Conservation (phyloP, 208 protist genomes). For the Wallacemonas sp. region DNA sequence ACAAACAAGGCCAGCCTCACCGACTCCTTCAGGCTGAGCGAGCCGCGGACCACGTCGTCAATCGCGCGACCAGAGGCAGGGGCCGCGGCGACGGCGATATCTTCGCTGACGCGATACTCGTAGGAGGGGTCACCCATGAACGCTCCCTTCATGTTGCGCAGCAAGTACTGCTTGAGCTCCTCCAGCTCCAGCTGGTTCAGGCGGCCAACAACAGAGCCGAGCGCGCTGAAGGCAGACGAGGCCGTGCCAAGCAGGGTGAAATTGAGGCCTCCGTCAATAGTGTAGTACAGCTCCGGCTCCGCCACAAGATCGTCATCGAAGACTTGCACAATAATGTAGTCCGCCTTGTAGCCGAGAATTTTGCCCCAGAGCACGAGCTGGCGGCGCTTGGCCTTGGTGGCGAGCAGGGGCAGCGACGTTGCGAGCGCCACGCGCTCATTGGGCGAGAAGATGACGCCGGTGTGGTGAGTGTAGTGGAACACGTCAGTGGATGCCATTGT, state of each 20-base stretch:
- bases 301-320: slow-evolving; percentile 76
- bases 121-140: slow-evolving; percentile 89
- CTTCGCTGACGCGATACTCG: slow-evolving; percentile 75
- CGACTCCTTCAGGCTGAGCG: slow-evolving; percentile 66
- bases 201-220: not conserved
- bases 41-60: slow-evolving; percentile 27
- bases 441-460: slow-evolving; percentile 70
- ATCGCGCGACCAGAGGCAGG: not conserved
- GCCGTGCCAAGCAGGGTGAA: slow-evolving; percentile 82
- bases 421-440: slow-evolving; percentile 74
- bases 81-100: slow-evolving; percentile 4
- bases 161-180: slow-evolving; percentile 68
- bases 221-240: slow-evolving; percentile 34
- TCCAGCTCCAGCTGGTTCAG: slow-evolving; percentile 41
- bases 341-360: slow-evolving; percentile 78
- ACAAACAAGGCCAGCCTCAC: slow-evolving; percentile 82
- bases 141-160: slow-evolving; percentile 64
- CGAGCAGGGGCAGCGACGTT: slow-evolving; percentile 72
- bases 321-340: slow-evolving; percentile 85
- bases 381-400: slow-evolving; percentile 60
- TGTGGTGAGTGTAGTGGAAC: slow-evolving; percentile 53
- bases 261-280: slow-evolving; percentile 70
- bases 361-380: slow-evolving; percentile 84
- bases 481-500: slow-evolving; percentile 31
- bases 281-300: slow-evolving; percentile 82